A percentile compares a stretch with the other conserved stretches of the same genome.
Conservation (phyloP, 1,139 yeast species). For the Yamadazyma epiphylla region DNA sequence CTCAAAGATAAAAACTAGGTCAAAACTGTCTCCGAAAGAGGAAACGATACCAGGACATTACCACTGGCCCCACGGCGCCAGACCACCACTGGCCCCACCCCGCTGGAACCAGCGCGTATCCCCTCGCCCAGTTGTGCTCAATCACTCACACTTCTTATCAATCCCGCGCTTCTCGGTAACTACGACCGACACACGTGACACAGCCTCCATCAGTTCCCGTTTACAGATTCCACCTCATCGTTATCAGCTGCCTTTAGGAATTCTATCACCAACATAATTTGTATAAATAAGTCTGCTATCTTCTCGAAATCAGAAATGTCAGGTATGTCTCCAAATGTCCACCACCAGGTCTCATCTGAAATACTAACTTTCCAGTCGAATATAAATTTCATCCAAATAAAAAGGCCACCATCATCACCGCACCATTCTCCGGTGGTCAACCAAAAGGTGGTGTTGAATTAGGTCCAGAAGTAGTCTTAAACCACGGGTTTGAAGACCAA, state of each 20-base stretch:
- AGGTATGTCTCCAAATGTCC: neutral
- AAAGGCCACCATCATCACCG: slow-evolving; percentile 64
- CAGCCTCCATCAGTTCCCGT: neutral
- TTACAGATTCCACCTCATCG: too few relatives aligned
- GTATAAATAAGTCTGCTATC: too few relatives aligned
- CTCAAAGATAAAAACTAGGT: too few relatives aligned
- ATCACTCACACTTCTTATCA: too few relatives aligned
- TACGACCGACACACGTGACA: neutral
- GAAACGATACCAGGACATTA: too few relatives aligned
- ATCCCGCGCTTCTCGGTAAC: neutral
- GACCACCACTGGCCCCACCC: too few relatives aligned
- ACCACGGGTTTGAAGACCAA: slow-evolving; percentile 66
- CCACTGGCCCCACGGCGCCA: too few relatives aligned
- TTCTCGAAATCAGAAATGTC: neutral
- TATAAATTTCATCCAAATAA: slow-evolving; percentile 54
- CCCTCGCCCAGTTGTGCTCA: too few relatives aligned
- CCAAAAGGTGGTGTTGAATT: slow-evolving; percentile 90
- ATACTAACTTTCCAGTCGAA: slow-evolving; percentile 13
- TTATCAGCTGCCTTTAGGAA: too few relatives aligned
- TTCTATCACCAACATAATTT: too few relatives aligned
- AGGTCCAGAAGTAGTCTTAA: slow-evolving; percentile 81
- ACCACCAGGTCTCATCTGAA: neutral
- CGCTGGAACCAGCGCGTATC: too few relatives aligned
- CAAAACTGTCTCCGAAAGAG: too few relatives aligned
- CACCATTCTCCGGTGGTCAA: slow-evolving; percentile 97